Conservation (phyloP, 2,329 filamentous ascomycete genomes). For the Chrysoporthe deuterocubensis region DNA sequence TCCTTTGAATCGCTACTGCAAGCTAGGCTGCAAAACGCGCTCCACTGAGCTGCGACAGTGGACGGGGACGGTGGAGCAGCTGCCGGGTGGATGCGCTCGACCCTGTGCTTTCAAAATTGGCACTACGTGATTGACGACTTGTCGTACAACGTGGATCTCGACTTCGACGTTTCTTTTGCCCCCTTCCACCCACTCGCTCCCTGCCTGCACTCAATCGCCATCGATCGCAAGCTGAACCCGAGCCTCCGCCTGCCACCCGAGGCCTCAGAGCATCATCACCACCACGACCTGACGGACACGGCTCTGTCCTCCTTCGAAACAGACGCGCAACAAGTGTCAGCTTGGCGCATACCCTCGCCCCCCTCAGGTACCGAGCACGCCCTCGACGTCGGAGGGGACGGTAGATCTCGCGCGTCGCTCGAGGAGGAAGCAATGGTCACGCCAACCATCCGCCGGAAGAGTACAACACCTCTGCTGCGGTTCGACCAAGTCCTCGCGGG, state of each 20-base stretch:
- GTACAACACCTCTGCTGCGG: conserved; percentile 14
- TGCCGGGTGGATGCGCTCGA: background rate
- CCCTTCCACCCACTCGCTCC: background rate
- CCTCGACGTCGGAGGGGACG: background rate
- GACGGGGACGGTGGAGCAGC: background rate
- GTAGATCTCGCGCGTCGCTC: background rate
- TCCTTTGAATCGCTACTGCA: background rate
- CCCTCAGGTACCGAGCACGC: background rate
- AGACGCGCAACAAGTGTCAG: conserved; percentile 5
- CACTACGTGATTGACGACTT: conserved; percentile 1
- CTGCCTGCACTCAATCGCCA: background rate
- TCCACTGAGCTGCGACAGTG: conserved; percentile 10
- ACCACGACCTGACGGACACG: background rate
- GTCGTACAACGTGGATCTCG: background rate
- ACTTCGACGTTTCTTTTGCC: conserved; percentile 1
- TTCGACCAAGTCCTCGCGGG: conserved; percentile 16
- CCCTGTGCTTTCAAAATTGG: background rate
- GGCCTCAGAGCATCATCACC: background rate
- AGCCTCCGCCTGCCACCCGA: background rate
- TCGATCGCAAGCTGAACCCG: background rate
- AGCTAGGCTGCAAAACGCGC: conserved; percentile 7
- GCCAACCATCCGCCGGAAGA: conserved; percentile 1
- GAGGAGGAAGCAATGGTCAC: conserved; percentile 24
- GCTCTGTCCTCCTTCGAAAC: background rate
- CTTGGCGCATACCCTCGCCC: background rate